Conservation (phyloP, 768 basidiomycete species). For the Kwoniella europaea region DNA sequence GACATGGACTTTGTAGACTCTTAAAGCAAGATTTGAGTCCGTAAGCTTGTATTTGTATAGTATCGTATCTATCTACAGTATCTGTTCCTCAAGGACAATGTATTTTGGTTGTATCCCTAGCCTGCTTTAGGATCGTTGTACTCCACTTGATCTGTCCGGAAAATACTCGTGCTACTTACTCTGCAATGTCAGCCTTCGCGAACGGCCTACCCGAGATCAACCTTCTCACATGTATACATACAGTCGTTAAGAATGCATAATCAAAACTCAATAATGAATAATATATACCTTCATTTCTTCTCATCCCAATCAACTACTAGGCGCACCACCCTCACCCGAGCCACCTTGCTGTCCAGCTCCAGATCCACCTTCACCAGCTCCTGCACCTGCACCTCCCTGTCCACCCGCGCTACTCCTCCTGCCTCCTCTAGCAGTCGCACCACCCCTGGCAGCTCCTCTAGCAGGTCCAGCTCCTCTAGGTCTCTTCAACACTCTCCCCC, state of each 20-base stretch:
- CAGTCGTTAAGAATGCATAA: not conserved
- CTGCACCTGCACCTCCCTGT: conserved; percentile 13
- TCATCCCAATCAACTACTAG: not conserved
- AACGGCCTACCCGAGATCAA: no score
- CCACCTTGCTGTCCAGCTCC: not conserved
- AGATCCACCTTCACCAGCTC: not conserved
- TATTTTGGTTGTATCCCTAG: no score
- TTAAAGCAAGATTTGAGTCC: not conserved
- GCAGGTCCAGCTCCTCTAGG: conserved; percentile 32
- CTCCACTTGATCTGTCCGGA: no score
- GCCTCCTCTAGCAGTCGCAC: conserved; percentile 13
- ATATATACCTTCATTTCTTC: not conserved
- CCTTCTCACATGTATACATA: not conserved
- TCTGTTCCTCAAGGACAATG: no score
- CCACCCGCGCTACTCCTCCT: conserved; percentile 21
- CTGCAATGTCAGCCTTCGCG: no score
- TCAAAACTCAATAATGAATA: not conserved
- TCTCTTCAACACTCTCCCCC: conserved; percentile 33
- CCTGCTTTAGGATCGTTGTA: no score
- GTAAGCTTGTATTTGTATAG: not conserved
- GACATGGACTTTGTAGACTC: conserved; percentile 5
- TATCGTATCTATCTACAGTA: not conserved
- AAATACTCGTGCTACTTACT: no score
- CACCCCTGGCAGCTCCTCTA: conserved; percentile 11
- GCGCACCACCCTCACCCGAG: conserved; percentile 5